These are phyloP conservation scores for Aphanomyces cochlioides DNA, from an alignment of 352 stramenopile species.

Conservation along the genomic window DNA sequence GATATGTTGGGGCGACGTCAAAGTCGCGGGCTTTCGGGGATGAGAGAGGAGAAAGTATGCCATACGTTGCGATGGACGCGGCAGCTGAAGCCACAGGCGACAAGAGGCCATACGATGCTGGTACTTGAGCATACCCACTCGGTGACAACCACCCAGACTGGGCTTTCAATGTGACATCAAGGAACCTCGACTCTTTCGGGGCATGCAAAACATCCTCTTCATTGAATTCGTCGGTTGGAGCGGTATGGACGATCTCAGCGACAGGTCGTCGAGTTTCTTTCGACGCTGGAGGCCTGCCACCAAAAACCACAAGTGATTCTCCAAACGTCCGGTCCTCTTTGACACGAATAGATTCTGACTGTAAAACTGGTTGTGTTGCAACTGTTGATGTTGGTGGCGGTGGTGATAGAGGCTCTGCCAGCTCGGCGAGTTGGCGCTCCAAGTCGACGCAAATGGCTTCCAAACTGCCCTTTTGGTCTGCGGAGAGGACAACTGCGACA, in stretches of 20 bases:
- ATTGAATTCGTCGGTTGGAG: neutral
- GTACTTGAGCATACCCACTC: neutral
- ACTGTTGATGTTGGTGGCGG: neutral
- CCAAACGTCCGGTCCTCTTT: too few species aligned
- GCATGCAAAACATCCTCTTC: neutral
- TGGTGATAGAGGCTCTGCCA: neutral
- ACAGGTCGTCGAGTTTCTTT: neutral
- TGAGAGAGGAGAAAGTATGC: neutral
- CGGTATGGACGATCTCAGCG: neutral
- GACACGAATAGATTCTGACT: neutral
- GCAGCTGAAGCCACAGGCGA: neutral
- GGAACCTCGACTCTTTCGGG: neutral
- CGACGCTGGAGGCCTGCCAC: too few species aligned
- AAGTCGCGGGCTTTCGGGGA: neutral
- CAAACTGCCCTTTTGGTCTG: neutral
- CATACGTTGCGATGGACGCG: neutral
- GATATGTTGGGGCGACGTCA: neutral
- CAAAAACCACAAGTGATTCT: too few species aligned
- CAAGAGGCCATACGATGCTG: conserved; percentile 7
- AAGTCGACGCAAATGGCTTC: conserved; percentile 3
- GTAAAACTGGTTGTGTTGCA: neutral
- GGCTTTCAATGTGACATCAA: neutral
- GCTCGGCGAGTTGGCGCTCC: conserved; percentile 1
- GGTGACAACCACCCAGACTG: neutral
- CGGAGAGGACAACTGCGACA: neutral